These are phyloP conservation scores for Saccharomyces hybrid DNA, from an alignment of 1,139 yeast genomes.

Conservation along the genomic window DNA sequence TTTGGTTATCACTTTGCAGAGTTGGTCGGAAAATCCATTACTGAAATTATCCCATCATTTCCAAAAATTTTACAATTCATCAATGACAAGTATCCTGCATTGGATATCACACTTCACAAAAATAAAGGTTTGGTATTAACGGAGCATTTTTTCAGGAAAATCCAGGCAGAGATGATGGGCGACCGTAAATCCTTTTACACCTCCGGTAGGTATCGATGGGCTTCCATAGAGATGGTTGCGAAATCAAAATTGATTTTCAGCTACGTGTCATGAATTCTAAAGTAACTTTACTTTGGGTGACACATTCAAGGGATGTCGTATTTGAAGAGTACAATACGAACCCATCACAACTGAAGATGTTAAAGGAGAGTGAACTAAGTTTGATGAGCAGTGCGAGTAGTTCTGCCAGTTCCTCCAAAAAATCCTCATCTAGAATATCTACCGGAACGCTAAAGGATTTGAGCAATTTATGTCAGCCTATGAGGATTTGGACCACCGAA, in stretches of 20 bases:
- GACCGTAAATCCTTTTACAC: conserved; percentile 40
- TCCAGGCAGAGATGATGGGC: conserved; percentile 28
- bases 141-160: conserved; percentile 77
- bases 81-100: conserved; percentile 37
- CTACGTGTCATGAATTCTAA: conserved; percentile 59
- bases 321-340: conserved; percentile 26
- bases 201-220: conserved; percentile 60
- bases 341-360: conserved; percentile 34
- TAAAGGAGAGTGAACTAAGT: conserved; percentile 32
- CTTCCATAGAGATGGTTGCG: conserved; percentile 61
- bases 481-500: conserved; percentile 2
- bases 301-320: conserved; percentile 55
- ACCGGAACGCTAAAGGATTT: conserved; percentile 6
- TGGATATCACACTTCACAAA: conserved; percentile 29
- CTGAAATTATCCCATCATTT: conserved; percentile 60
- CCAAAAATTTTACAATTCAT: conserved; percentile 46
- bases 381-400: conserved; percentile 26
- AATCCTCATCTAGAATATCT: conserved; percentile 15
- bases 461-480: conserved; percentile 2
- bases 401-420: conserved; percentile 19
- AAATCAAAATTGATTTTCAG: conserved; percentile 67
- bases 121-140: conserved; percentile 60
- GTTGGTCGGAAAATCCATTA: conserved; percentile 46
- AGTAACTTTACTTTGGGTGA: conserved; percentile 72
- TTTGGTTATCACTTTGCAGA: conserved; percentile 56